Evolutionary conservation across 768 basidiomycete species (phyloP), one percentile per base, ranked within the genome.

Genomic region (Terana coerulea): DNA sequence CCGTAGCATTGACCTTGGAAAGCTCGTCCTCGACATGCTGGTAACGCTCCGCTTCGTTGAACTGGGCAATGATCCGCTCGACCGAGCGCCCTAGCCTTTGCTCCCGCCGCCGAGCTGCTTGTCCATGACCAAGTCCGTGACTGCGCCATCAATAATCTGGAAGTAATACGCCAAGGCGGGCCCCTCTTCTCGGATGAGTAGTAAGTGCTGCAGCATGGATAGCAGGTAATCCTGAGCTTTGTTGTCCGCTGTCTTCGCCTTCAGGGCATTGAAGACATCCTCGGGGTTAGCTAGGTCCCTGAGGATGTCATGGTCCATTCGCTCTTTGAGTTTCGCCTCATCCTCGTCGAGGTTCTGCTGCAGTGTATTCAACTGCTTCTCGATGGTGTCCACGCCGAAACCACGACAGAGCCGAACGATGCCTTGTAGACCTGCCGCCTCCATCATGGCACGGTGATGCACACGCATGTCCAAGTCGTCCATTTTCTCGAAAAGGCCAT

Each of bases 201-300:
- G 75, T 51, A 99, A 67, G 68, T 98, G 94, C 63, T 93, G 92
- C 79, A 98, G 81, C 68, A 93, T 88, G n/a, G 91, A 91, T 35
- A 95, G 72, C 66, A 99, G 88, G 65, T 95, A 85, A 56, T 89
- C 84, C 58, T 78, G 75, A 5, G 94, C 93, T 52, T 81, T 82
- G 12, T 88, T 83, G 36, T 86, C 86, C 53, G 83, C 76, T n/a
- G 86, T 84, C 64, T 80, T 86, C n/a, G 80, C 70, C 55, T 79
- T 78, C 41, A 99, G 76, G 2, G 89, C 88, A 47, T 85, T 81
- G 72, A 88, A 95, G 28, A 98, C 85, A 63, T 98, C 94, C 60
- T 86, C 80, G 15, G 91, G 87, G 53, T 87, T 83, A 34, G 79
- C 80, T 57, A 97, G 77, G 64, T 89, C 86, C 48, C 77, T 77